phyloP scores from a whole-genome alignment of 2,329 filamentous ascomycete species.

The Paracoccidioides brasiliensis region DNA sequence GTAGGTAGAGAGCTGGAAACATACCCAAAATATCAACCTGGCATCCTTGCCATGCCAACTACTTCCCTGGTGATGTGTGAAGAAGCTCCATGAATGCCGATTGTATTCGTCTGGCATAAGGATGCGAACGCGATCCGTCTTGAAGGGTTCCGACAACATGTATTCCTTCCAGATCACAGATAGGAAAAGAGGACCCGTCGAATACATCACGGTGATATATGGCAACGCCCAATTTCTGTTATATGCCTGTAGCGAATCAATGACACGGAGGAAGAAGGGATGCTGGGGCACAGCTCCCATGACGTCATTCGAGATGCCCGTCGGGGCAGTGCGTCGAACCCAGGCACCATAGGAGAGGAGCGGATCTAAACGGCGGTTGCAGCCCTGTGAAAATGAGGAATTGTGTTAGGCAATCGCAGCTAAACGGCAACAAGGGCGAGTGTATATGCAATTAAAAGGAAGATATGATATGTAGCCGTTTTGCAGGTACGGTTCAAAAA shows the following conservation, averaged over 20 bases:
- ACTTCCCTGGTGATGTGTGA: constrained; percentile 51
- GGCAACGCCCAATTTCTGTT: constrained; percentile 55
- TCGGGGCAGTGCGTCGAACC: constrained; percentile 58
- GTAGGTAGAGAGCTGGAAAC: constrained; percentile 8
- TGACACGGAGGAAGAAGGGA: constrained; percentile 59
- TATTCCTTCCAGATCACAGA: constrained; percentile 67
- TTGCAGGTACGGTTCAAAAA: no score
- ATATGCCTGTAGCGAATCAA: constrained; percentile 54
- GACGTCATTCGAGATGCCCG: constrained; percentile 68
- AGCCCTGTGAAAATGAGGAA: constrained; percentile 39
- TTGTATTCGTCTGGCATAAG: constrained; percentile 61
- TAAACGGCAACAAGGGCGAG: no score
- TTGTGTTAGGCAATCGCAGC: neutral
- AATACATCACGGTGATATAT: constrained; percentile 71
- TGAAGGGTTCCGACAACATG: constrained; percentile 35
- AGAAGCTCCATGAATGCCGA: constrained; percentile 56
- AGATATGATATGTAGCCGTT: no score
- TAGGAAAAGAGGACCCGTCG: constrained; percentile 62
- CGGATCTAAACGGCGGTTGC: constrained; percentile 54
- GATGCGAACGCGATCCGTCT: constrained; percentile 47
- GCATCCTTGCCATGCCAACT: constrained; percentile 55
- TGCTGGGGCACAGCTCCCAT: constrained; percentile 63
- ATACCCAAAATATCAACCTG: constrained; percentile 50
- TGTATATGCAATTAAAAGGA: no score
- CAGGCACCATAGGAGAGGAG: constrained; percentile 56